Evolutionary conservation across 371 early-diverging fungal species (phyloP), one percentile per base, ranked within the genome.

Genomic region (Rozella allomycis): DNA sequence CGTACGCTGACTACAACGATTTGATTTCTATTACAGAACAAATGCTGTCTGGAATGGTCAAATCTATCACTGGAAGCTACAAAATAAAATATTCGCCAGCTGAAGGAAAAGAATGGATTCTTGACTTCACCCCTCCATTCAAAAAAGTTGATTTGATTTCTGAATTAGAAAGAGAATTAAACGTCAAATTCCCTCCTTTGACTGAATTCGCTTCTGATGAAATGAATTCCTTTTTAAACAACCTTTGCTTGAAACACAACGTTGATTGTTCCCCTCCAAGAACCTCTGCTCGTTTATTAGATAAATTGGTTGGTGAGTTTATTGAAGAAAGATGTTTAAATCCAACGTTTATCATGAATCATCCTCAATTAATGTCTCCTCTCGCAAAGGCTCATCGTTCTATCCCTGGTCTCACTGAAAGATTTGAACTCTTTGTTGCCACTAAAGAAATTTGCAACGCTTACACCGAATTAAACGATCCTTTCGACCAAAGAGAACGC

Each of bases 361-460:
- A 97, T 54, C 99, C 99, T 27, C 72, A 75, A 64, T 84, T 90
- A 70, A 97, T 96, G 93, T 87, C 88, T 40, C 99, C 99, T 13
- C 64, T 98, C 20, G 98, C 99, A 53, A 98, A 98, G 75, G 74
- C 77, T 47, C 93, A 97, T 52, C 78, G 98, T 45, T 64, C 66
- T 28, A 62, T 66, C 33, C 59, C 72, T 35, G 94, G 94, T 28
- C 62, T 98, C 20, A 90, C 88, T 59, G 99, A 97, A 58, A 81
- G 99, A 42, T 98, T 98, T 55, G 99, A 98, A 61, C 62, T 86
- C 47, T 98, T 98, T 50, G 86, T 97, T 10, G 94, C 93, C 43
- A 84, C 90, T 49, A 97, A 94, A 75, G 99, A 98, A 58, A 70
- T 98, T 21, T 74, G 76, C 62, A 97, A 97, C 56, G 88, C 96